Evolutionary conservation across 2,329 filamentous ascomycete genomes (phyloP).

Genomic region (Pseudogymnoascus sp.): DNA sequence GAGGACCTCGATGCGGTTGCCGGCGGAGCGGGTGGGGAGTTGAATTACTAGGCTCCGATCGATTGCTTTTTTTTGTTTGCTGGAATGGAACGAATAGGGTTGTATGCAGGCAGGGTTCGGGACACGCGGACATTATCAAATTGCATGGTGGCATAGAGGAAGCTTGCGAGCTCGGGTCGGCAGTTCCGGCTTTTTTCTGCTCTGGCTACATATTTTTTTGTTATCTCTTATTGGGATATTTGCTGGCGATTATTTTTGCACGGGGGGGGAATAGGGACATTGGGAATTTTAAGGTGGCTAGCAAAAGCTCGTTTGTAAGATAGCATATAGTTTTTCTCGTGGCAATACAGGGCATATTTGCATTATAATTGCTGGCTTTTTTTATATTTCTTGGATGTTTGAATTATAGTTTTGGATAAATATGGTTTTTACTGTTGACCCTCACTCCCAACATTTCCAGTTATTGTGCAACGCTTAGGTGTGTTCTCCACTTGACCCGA

Average conservation of each 20-base stretch:
- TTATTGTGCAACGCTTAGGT: too few species aligned
- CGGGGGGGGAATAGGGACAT: not conserved
- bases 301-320: not conserved
- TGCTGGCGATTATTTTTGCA: constrained; percentile 5
- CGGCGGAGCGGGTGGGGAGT: constrained; percentile 66
- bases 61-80: not conserved
- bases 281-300: not conserved
- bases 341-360: constrained; percentile 3
- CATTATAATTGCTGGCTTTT: not conserved
- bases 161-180: not conserved
- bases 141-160: constrained; percentile 5
- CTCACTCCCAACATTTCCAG: too few species aligned
- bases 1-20: constrained; percentile 89
- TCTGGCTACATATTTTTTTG: not conserved
- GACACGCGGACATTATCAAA: not conserved
- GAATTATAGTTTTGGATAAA: too few species aligned
- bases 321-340: constrained; percentile 2
- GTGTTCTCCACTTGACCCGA: too few species aligned
- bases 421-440: too few species aligned
- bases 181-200: not conserved
- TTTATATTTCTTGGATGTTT: not conserved
- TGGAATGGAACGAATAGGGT: not conserved
- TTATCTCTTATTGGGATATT: not conserved
- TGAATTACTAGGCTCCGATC: constrained; percentile 63
- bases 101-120: not conserved